Evolutionary conservation across 2,329 filamentous ascomycete species (phyloP), one percentile per base, ranked within the genome.

Genomic region (Ceratocystis ficicola): DNA sequence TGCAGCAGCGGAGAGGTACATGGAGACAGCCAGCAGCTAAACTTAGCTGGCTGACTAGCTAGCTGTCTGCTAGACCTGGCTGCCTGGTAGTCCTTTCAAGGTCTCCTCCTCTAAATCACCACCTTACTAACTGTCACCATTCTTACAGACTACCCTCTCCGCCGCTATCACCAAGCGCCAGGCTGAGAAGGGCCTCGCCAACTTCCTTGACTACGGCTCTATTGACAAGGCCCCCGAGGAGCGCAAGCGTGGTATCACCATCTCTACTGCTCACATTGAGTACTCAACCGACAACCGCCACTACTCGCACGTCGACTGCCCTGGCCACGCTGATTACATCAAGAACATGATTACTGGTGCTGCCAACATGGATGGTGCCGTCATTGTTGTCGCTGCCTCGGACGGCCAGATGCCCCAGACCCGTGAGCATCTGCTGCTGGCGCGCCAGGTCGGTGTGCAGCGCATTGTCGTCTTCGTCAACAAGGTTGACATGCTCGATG

Each of bases 291-390:
- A 96, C 0, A 83, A 82, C 75, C 88, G 94, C 75, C 94, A 99
- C 82, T 99, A 99, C 81, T 94, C 94, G 73, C 94, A 99, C 85
- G 94, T 99, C 81, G 94, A 99, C 85, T 99, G 94, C 80, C 94
- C 94, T 68, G 94, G 94, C 79, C 94, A 99, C 87, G 94, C 94
- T 79, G 94, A 99, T 90, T 99, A 99, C 84, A 97, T 99, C 83
- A 99, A 99, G 86, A 99, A 99, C 87, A 99, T 99, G 94, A 99
- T 99, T 78, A 99, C 94, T 71, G 94, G 94, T 86, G 92, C 94
- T 69, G 93, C 95, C 73, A 95, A 91, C 83, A 99, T 99, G 94
- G 94, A 99, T 73, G 94, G 94, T 73, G 93, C 94, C 73, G 93
- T 99, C 76, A 96, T 99, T 73, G 94, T 99, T 71, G 95, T 99